Conservation (phyloP, 1,284 basidiomycete genomes). For the Fomitopsis palustris region DNA sequence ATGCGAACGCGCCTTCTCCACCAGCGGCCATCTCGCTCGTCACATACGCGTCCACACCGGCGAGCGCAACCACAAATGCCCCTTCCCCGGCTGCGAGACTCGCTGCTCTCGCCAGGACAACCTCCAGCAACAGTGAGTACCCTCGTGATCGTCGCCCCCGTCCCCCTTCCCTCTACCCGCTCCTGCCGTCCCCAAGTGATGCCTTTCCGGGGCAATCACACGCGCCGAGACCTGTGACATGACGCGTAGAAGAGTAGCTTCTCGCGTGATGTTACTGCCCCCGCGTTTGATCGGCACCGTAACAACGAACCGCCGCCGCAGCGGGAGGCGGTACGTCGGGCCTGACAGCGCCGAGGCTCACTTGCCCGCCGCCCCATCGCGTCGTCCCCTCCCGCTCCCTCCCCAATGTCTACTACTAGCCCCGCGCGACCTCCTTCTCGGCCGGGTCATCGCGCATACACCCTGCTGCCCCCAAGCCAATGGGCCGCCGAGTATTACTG, state of each 20-base stretch:
- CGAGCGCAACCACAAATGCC: conserved; percentile 77
- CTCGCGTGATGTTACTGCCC: not conserved
- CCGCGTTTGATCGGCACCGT: not conserved
- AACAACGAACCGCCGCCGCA: not conserved
- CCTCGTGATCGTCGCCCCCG: not conserved
- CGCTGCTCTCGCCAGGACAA: conserved; percentile 80
- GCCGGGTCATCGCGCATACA: too few relatives aligned
- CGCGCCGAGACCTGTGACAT: not conserved
- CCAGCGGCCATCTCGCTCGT: conserved; percentile 79
- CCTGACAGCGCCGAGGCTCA: not conserved
- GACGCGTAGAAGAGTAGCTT: conserved; percentile 4
- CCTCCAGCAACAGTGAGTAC: conserved; percentile 76
- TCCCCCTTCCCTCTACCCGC: not conserved
- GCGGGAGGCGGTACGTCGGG: not conserved
- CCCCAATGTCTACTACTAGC: too few relatives aligned
- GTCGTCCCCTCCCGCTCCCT: not conserved
- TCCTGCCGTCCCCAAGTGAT: not conserved
- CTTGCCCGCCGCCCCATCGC: not conserved
- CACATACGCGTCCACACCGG: conserved; percentile 83
- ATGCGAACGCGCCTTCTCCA: conserved; percentile 65
- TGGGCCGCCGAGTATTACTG: too few relatives aligned
- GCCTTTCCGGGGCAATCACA: not conserved
- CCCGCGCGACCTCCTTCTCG: not conserved
- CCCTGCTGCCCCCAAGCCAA: too few relatives aligned
- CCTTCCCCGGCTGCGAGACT: conserved; percentile 80